phyloP scores from a whole-genome alignment of 805 yeast genomes.

The Allodekkera sacchari region DNA sequence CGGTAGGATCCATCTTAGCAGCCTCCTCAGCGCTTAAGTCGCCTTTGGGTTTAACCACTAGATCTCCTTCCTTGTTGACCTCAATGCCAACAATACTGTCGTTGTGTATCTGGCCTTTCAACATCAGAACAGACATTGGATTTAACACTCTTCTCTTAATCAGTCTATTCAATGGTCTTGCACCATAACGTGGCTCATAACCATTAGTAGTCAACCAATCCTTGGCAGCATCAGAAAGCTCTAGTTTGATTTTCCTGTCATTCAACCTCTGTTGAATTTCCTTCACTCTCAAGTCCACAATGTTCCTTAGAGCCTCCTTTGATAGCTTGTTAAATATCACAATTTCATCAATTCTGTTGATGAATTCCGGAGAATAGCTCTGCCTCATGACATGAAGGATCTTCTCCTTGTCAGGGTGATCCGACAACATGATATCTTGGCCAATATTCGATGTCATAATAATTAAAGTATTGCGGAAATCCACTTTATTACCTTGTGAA shows the following conservation, averaged over 20 bases:
- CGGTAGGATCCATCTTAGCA: too few species aligned
- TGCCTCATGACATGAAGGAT: slow-evolving; percentile 63
- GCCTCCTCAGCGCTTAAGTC: too few species aligned
- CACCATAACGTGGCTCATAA: slow-evolving; percentile 89
- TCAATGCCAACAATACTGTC: slow-evolving; percentile 47
- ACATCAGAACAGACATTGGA: slow-evolving; percentile 74
- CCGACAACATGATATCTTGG: slow-evolving; percentile 75
- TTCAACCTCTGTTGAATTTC: slow-evolving; percentile 75
- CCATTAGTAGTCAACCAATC: slow-evolving; percentile 78
- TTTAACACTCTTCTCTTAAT: slow-evolving; percentile 79
- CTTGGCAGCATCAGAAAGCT: slow-evolving; percentile 54
- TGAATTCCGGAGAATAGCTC: slow-evolving; percentile 88
- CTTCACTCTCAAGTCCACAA: slow-evolving; percentile 74
- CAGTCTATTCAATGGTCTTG: slow-evolving; percentile 88
- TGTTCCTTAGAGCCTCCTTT: slow-evolving; percentile 60
- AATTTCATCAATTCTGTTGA: slow-evolving; percentile 91
- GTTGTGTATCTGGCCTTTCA: slow-evolving; percentile 66
- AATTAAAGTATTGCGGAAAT: slow-evolving; percentile 88
- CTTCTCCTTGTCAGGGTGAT: slow-evolving; percentile 48
- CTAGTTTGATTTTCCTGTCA: slow-evolving; percentile 64
- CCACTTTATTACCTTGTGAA: slow-evolving; percentile 89
- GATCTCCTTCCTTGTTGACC: slow-evolving; percentile 30
- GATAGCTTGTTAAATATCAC: slow-evolving; percentile 87
- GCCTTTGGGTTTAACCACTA: slow-evolving; percentile 6
- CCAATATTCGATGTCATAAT: slow-evolving; percentile 98